Evolutionary conservation across 2,329 filamentous ascomycete genomes (phyloP), one percentile per base, ranked within the genome.

Genomic region (Catunica adiposa): DNA sequence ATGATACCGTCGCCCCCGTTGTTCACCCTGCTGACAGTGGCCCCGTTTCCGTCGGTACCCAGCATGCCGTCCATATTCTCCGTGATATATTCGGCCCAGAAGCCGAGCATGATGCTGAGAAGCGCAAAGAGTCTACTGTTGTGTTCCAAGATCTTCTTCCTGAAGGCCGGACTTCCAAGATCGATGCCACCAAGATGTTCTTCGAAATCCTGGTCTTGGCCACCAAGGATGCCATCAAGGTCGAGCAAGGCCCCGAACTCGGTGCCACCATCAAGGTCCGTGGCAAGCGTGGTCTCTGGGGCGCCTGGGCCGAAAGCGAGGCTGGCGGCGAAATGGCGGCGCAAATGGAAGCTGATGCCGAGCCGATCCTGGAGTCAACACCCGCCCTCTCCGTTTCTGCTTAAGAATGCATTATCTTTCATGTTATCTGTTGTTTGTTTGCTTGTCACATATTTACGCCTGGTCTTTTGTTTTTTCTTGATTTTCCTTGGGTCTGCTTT

Each of bases 101-200:
- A 31, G 82, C 80, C 3, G 84, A 82, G 50, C 74, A 77, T 20
- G 80, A 81, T 60, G 77, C 83, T 2, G 79, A 82, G 56, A 83
- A 85, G 69, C 81, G 89, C 63, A 84, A 83, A 67, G 84, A 84
- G 66, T 77, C 76, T 23, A 80, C 80, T 11, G 88, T 94, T 2
- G 75, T 94, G 2, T 96, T 98, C 74, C 90, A 96, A 64, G 85
- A 94, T 57, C 76, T 98, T 51, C 77, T 96, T 34, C 92, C 92
- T 0, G 87, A 94, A 69, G 71, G 76, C 61, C 79, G 78, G 59
- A 90, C 90, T 0, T 88, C 78, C 61, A 86, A 87, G 68, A 84
- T 85, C 7, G 92, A 97, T 63, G 92, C 92, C 0, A 98, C 92
- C 46, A 96, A 96, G 76, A 96, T 98, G 89, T 98, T 98, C 73